Evolutionary conservation across 2,329 filamentous ascomycete genomes (phyloP).

Genomic region (Fonsecaea erecta): DNA sequence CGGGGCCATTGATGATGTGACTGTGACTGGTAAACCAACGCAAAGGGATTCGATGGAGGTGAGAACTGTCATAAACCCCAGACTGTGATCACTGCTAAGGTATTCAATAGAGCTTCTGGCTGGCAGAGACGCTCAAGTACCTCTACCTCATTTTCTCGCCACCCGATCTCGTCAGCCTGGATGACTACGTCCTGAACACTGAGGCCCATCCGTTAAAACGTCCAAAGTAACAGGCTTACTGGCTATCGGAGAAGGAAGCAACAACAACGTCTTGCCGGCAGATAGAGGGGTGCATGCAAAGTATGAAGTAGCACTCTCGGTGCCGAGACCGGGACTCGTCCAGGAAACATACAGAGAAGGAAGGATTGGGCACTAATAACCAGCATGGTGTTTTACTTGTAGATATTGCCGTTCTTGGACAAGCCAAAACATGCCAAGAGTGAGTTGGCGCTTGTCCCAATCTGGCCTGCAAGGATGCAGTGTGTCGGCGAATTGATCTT

Average conservation of each 20-base stretch:
- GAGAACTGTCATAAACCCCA: not conserved
- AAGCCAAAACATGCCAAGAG: no score
- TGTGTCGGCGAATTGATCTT: not conserved
- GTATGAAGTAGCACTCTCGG: no score
- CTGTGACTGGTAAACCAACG: constrained; percentile 5
- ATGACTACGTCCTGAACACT: constrained; percentile 54
- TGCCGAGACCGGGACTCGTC: no score
- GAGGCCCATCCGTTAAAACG: constrained; percentile 46
- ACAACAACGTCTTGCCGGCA: no score
- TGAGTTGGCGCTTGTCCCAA: no score
- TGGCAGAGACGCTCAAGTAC: constrained; percentile 51
- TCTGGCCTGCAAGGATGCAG: no score
- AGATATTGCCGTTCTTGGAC: no score
- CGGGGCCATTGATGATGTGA: constrained; percentile 67
- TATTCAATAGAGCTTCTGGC: constrained; percentile 4
- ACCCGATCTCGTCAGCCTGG: constrained; percentile 48
- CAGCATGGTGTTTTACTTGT: no score
- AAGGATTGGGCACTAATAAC: no score
- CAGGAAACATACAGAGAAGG: no score
- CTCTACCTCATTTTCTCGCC: constrained; percentile 49
- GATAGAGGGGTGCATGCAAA: no score
- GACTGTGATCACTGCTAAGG: not conserved
- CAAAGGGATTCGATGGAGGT: constrained; percentile 2
- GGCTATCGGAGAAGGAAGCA: not conserved
- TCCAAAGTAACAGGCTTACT: not conserved